Evolutionary conservation across 2,329 filamentous ascomycete species (phyloP), one percentile per base, ranked within the genome.

Genomic region (Alternaria sp.): DNA sequence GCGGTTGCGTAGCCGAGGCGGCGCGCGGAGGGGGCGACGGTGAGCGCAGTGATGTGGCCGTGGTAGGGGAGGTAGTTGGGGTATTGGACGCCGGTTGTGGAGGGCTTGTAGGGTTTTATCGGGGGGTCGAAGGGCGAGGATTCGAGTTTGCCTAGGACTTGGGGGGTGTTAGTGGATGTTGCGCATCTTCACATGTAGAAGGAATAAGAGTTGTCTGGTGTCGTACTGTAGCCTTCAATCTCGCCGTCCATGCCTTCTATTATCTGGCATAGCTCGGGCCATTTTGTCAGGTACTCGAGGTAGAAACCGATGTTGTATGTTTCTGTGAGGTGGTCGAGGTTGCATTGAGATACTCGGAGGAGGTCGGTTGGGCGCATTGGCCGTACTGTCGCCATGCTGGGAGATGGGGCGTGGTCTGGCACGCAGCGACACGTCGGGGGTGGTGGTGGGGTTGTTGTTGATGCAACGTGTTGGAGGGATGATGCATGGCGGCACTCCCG

Each of bases 61-160:
- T 99, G 96, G 93, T 93, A 98, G n/a, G 95, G 95, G n/a, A 97
- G 90, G 82, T 96, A 97, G 82, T 97, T 83, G 5, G 82, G 79
- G 66, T 81, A 79, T 12, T 81, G 77, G 69, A 80, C 52, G 21
- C 63, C 57, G 17, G 68, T 82, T 12, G 76, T 80, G 50, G 71
- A 57, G 13, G 83, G 93, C 74, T 90, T 86, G 54, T 93, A 96
- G 74, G 89, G 89, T 63, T 88, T 86, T 78, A 91, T 88, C 57
- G 89, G 89, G 47, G 92, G 85, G 15, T 92, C 91, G 58, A 93
- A 96, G n/a, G 84, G 84, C 2, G 83, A 85, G 68, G 93, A 90
- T 84, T 98, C 95, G 64, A 97, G 88, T 83, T 99, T 99, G 77
- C 95, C 96, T 88, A 99, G 97, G 78, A 99, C 94, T 97, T 97